A percentile compares a stretch with the other conserved stretches of the same genome.
Evolutionary conservation across 2,329 filamentous ascomycete species (phyloP).

Genomic region (Grosmannia penicillata): DNA sequence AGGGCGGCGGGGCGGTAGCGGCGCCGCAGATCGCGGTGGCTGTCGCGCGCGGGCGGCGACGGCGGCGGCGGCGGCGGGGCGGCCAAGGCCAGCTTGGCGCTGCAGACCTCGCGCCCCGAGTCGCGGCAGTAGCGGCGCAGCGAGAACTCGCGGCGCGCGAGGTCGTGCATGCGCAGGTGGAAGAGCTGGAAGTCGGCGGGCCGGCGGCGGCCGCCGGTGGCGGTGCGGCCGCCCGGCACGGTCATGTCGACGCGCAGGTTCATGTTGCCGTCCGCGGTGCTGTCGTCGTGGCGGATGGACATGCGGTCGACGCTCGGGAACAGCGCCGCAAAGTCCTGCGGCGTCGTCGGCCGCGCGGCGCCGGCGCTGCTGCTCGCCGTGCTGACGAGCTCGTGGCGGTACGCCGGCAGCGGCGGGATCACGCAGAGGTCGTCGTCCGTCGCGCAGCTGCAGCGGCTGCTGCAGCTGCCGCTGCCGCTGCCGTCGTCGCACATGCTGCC

Average conservation of each 20-base stretch:
- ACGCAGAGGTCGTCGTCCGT: slow-evolving; percentile 7
- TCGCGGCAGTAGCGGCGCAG: slow-evolving; percentile 83
- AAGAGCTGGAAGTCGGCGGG: slow-evolving; percentile 61
- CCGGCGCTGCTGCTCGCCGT: too few species aligned
- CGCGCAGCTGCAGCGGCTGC: slow-evolving; percentile 12
- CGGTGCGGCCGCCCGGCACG: slow-evolving; percentile 32
- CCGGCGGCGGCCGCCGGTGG: slow-evolving; percentile 25
- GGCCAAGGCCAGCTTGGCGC: slow-evolving; percentile 57
- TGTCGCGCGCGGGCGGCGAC: slow-evolving; percentile 3
- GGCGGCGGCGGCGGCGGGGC: slow-evolving; percentile 11
- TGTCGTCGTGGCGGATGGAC: slow-evolving; percentile 78
- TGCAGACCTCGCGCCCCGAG: slow-evolving; percentile 86
- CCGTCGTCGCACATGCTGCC: background rate
- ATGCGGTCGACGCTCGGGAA: slow-evolving; percentile 77
- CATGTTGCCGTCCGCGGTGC: slow-evolving; percentile 87
- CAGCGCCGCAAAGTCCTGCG: slow-evolving; percentile 66
- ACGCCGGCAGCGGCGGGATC: slow-evolving; percentile 41
- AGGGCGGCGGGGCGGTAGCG: slow-evolving; percentile 19
- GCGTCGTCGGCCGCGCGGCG: slow-evolving; percentile 61
- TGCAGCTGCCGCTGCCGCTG: slow-evolving; percentile 7
- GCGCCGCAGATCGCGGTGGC: background rate
- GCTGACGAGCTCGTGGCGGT: slow-evolving; percentile 45
- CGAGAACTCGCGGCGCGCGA: slow-evolving; percentile 76
- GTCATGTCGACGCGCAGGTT: slow-evolving; percentile 81
- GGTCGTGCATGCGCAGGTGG: slow-evolving; percentile 87